Evolutionary conservation across 768 basidiomycete genomes (phyloP).

Genomic region (Lentinula aciculospora): DNA sequence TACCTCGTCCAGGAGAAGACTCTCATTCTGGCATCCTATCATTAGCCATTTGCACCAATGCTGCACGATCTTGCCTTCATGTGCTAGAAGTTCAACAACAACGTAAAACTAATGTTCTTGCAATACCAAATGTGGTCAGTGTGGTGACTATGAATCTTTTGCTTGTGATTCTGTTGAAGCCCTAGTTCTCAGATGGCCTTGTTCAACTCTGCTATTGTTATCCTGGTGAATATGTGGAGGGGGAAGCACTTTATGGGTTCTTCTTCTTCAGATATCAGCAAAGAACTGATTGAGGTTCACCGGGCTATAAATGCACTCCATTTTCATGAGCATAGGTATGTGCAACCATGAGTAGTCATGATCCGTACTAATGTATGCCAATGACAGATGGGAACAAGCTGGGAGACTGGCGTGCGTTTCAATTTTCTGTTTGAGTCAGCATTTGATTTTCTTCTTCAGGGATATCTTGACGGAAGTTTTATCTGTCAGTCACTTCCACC

Average conservation of each 20-base stretch:
- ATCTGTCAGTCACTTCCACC: background rate
- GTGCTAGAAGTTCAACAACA: background rate
- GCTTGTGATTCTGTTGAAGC: too few species aligned
- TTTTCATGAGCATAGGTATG: background rate
- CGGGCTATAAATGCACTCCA: background rate
- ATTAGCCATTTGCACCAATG: slow-evolving; percentile 81
- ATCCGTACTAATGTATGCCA: background rate
- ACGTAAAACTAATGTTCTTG: background rate
- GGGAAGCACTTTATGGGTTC: background rate
- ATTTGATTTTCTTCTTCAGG: background rate
- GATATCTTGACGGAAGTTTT: slow-evolving; percentile 3
- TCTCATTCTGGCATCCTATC: slow-evolving; percentile 66
- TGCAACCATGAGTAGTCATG: too few species aligned
- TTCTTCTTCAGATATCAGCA: background rate
- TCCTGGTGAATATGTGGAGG: background rate
- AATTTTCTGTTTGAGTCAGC: too few species aligned
- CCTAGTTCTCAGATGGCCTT: background rate
- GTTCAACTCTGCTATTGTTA: background rate
- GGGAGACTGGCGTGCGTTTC: background rate
- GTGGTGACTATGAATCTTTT: background rate
- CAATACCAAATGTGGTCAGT: background rate
- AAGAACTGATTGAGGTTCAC: background rate
- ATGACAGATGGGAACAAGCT: background rate
- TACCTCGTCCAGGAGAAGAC: slow-evolving; percentile 66
- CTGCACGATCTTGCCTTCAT: slow-evolving; percentile 58